phyloP scores from a whole-genome alignment of 2,329 filamentous ascomycete genomes.

The Trichoderma koningiopsis region DNA sequence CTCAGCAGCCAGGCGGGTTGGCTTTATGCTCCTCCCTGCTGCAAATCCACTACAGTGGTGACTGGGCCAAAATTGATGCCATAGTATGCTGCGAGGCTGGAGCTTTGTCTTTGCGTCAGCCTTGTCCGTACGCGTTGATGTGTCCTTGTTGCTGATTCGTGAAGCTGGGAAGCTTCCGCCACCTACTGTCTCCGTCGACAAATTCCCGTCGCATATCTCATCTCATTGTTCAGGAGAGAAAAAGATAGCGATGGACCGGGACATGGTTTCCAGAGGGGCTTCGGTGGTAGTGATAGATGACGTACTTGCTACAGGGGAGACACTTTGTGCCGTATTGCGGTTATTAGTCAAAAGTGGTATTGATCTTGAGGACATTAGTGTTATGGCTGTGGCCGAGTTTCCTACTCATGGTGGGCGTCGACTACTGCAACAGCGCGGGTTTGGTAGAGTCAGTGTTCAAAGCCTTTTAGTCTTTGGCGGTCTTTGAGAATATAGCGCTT shows the following conservation, averaged over 20 bases:
- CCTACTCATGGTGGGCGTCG: conserved; percentile 55
- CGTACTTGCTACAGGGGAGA: conserved; percentile 58
- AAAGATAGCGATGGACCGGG: conserved; percentile 52
- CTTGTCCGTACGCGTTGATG: conserved; percentile 45
- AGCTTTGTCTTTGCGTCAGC: conserved; percentile 56
- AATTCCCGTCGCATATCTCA: conserved; percentile 56
- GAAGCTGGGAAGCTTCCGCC: conserved; percentile 61
- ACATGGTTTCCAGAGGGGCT: conserved; percentile 43
- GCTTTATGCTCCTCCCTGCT: conserved; percentile 54
- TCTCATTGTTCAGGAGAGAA: conserved; percentile 39
- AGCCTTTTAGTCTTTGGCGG: conserved; percentile 52
- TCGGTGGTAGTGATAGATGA: conserved; percentile 62
- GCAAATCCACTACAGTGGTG: conserved; percentile 45
- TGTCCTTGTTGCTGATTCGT: conserved; percentile 55
- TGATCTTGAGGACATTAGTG: conserved; percentile 41
- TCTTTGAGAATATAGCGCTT: conserved; percentile 25
- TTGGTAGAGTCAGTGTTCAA: conserved; percentile 52
- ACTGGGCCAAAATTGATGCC: conserved; percentile 50
- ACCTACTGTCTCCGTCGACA: conserved; percentile 53
- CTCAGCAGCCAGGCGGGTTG: conserved; percentile 54
- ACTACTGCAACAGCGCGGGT: conserved; percentile 49
- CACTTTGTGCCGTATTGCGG: conserved; percentile 54
- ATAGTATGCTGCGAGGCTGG: conserved; percentile 60
- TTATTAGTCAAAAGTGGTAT: conserved; percentile 50
- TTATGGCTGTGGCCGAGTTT: conserved; percentile 62